Conservation (phyloP, 2,329 filamentous ascomycete genomes). For the Talaromyces albobiverticillius region DNA sequence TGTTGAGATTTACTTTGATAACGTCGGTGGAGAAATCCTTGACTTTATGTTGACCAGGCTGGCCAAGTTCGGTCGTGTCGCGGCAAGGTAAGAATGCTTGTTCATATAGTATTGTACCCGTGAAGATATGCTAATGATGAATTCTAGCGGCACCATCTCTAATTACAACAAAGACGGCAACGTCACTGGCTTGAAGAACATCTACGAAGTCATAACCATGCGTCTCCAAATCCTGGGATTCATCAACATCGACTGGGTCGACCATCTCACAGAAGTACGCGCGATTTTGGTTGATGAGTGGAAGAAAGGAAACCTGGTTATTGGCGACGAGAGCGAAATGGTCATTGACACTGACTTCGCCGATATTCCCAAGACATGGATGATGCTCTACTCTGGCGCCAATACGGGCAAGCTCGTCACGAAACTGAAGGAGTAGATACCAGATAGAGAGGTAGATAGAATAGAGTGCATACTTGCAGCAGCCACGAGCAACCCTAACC, state of each 20-base stretch:
- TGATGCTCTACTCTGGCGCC: background rate
- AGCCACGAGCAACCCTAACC: too few species aligned
- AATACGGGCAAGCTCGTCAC: background rate
- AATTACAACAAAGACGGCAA: too few species aligned
- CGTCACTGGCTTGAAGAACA: too few species aligned
- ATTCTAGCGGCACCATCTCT: background rate
- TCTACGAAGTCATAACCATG: conserved; percentile 3
- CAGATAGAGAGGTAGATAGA: too few species aligned
- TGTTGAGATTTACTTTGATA: conserved; percentile 2
- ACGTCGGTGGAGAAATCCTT: background rate
- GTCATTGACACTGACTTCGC: background rate
- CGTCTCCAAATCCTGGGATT: background rate
- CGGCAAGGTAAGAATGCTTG: conserved; percentile 1
- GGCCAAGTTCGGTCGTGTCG: background rate
- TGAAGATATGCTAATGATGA: too few species aligned
- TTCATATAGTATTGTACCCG: too few species aligned
- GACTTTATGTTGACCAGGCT: conserved; percentile 4
- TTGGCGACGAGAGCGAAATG: background rate
- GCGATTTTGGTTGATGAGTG: background rate
- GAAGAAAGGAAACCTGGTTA: background rate
- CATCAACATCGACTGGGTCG: background rate
- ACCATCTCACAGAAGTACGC: too few species aligned
- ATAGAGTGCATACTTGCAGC: too few species aligned
- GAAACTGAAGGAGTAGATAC: background rate
- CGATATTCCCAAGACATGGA: background rate